Evolutionary conservation across 2,329 filamentous ascomycete species (phyloP), one percentile per base, ranked within the genome.

Genomic region (Teratosphaeria pseudoeucalypti): DNA sequence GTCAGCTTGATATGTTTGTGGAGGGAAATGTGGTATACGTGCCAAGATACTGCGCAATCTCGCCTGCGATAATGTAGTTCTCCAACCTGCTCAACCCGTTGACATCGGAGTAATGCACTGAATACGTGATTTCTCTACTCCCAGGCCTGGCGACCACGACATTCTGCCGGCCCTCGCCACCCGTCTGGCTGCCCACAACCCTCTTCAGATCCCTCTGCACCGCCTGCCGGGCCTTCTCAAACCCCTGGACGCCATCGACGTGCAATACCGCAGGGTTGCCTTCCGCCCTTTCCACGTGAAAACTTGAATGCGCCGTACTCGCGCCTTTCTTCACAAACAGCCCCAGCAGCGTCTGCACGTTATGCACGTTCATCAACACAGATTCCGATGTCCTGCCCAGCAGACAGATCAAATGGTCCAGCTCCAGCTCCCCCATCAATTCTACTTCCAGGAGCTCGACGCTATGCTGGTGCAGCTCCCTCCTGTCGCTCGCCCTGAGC

Each of bases 31-130:
- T 12, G 10, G 14, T 32, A 7, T 32, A 32, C 68, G 62, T 52
- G 72, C 70, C 67, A 27, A 72, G 64, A 53, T 64, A 66, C 11
- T 67, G 64, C 10, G 68, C 69, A 56, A 73, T 68, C 59, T 73
- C 71, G 19, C 68, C 65, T 1, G 68, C 71, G 16, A 73, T 65
- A 32, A 73, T 73, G 55, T 72, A 72, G 58, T 73, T 73, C 59
- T 74, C 72, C 56, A 74, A 63, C 26, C 67, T 61, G 19, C 69
- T 71, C 58, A 74, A 58, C 0, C 72, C 72, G 54, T 74, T 74
- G 57, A 73, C 62, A 59, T 73, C 71, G 1, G 69, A 69, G 56
- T 68, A 73, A 55, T 74, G 72, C 4, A 73, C 68, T 0, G 70
- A 71, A 54, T 71, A 69, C 55, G 60, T 69, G 55, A 63, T 55